Percentiles rank a stretch among this genome's conserved stretches.
phyloP scores from a whole-genome alignment of 179 eudicot species.

The Drosera spatulata region DNA sequence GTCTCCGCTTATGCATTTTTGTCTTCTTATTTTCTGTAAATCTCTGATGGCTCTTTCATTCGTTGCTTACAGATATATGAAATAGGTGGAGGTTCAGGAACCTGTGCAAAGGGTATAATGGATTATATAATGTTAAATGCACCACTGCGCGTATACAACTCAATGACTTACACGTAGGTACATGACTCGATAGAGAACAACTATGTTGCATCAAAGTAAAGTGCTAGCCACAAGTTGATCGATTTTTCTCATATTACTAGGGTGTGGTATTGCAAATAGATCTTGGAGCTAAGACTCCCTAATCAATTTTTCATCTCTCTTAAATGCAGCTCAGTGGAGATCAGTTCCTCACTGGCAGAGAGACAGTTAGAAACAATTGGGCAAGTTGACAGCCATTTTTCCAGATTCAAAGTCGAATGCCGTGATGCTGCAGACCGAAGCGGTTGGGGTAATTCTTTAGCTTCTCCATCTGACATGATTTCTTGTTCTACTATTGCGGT shows the following conservation, averaged over 20 bases:
- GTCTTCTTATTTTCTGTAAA: constrained; percentile 3
- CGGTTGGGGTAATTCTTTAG: constrained; percentile 71
- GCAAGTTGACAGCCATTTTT: constrained; percentile 64
- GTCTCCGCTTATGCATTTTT: not conserved
- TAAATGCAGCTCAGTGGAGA: constrained; percentile 82
- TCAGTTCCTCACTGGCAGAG: constrained; percentile 78
- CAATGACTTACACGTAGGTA: constrained; percentile 79
- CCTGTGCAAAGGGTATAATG: constrained; percentile 96
- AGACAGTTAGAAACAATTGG: constrained; percentile 81
- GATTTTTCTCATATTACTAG: not conserved
- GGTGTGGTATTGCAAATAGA: not conserved
- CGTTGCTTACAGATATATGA: constrained; percentile 68
- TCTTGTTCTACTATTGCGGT: not conserved
- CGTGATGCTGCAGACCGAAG: constrained; percentile 87
- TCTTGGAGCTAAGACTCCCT: not conserved
- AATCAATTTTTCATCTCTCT: constrained; percentile 1
- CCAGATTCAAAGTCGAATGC: constrained; percentile 70
- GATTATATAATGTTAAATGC: constrained; percentile 96
- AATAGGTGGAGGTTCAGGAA: constrained; percentile 99
- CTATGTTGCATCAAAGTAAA: not conserved
- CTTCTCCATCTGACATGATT: constrained; percentile 1
- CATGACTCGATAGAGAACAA: not conserved
- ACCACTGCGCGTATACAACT: constrained; percentile 78
- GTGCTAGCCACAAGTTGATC: not conserved
- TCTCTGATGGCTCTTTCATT: constrained; percentile 7